Conservation (phyloP, 768 basidiomycete species). For the Boletus vermiculosoides region DNA sequence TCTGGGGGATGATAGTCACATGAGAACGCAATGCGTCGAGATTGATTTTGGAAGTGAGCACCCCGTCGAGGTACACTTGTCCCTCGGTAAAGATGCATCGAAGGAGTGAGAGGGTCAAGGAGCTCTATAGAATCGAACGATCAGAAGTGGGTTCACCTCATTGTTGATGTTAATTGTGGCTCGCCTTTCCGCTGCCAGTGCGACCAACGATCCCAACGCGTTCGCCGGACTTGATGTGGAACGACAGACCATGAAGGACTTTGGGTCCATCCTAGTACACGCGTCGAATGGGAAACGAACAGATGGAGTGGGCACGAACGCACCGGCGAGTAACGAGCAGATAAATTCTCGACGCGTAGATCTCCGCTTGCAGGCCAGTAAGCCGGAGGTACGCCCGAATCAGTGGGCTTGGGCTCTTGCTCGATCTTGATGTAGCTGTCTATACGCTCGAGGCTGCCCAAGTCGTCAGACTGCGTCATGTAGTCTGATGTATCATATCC, state of each 20-base stretch:
- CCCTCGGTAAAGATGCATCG: conserved; percentile 2
- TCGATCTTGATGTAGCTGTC: neutral
- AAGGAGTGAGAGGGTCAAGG: conserved; percentile 4
- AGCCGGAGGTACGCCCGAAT: neutral
- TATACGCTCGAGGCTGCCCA: conserved; percentile 1
- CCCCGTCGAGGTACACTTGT: neutral
- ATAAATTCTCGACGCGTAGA: conserved; percentile 4
- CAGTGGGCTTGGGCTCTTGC: neutral
- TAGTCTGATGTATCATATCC: too few relatives aligned
- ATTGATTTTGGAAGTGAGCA: neutral
- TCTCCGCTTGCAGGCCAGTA: conserved; percentile 1
- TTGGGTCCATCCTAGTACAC: neutral
- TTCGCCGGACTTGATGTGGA: conserved; percentile 2
- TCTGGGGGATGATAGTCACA: conserved; percentile 2
- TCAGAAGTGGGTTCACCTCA: neutral
- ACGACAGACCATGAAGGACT: neutral
- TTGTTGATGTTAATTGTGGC: neutral
- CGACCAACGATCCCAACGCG: conserved; percentile 2
- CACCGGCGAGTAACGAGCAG: conserved; percentile 5
- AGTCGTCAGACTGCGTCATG: neutral
- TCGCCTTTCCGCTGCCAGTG: conserved; percentile 2
- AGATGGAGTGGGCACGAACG: neutral
- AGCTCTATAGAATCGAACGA: neutral
- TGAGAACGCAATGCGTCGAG: conserved; percentile 1
- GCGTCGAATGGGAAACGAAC: too few relatives aligned